Evolutionary conservation across 305 asterid species (phyloP).

Genomic region (Fraxinus sp.): DNA sequence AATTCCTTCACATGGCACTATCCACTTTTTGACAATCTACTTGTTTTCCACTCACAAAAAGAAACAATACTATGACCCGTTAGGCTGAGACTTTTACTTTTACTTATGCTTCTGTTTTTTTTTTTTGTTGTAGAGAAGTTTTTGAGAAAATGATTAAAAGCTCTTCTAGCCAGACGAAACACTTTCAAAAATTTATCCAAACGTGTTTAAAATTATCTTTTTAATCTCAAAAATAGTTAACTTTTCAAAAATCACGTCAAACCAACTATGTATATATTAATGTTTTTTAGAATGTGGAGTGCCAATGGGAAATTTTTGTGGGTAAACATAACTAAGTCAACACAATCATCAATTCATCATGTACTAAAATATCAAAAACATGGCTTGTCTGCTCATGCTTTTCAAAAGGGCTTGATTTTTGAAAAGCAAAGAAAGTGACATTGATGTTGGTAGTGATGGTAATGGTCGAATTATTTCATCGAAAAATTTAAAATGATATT

Average conservation of each 20-base stretch:
- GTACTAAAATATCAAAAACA: slow-evolving; percentile 24
- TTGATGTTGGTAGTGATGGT: neutral
- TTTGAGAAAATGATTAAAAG: neutral
- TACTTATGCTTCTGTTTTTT: too few relatives aligned
- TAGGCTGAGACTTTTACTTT: too few relatives aligned
- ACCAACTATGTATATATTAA: neutral
- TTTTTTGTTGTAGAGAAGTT: neutral
- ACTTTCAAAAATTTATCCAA: neutral
- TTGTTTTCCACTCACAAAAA: slow-evolving; percentile 42
- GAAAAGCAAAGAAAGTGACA: neutral
- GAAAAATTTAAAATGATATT: neutral
- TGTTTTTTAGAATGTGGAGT: neutral
- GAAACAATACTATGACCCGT: slow-evolving; percentile 11
- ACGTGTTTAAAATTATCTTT: neutral
- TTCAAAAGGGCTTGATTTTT: slow-evolving; percentile 15
- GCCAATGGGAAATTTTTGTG: slow-evolving; percentile 25
- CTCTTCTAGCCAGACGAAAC: neutral
- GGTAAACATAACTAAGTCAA: slow-evolving; percentile 30
- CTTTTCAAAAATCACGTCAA: neutral
- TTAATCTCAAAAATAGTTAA: too few relatives aligned
- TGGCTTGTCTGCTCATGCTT: slow-evolving; percentile 31
- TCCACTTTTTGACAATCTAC: slow-evolving; percentile 27
- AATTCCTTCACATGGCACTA: neutral
- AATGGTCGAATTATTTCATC: neutral
- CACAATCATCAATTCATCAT: slow-evolving; percentile 37